phyloP scores from a whole-genome alignment of 2,329 filamentous ascomycete genomes.

The Triangularia setosa region DNA sequence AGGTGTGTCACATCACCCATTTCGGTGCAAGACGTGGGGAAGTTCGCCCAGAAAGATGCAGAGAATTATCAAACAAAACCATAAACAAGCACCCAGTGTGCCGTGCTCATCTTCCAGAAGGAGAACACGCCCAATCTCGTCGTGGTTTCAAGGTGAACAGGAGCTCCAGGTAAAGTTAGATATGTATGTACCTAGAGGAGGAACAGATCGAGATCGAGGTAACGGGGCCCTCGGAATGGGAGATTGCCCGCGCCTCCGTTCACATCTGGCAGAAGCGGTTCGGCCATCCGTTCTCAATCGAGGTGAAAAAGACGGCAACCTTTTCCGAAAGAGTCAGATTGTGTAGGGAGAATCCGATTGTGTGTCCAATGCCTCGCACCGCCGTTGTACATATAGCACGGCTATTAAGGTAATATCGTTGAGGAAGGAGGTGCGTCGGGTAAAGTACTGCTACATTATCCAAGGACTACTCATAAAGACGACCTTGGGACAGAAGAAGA shows the following conservation, averaged over 20 bases:
- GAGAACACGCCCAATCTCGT: background rate
- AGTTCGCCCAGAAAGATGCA: background rate
- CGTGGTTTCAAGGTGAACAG: background rate
- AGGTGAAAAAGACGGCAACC: background rate
- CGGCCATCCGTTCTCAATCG: background rate
- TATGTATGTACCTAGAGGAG: no score
- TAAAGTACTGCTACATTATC: slow-evolving; percentile 17
- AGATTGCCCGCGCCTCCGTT: background rate
- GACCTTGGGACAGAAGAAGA: background rate
- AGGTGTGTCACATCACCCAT: background rate
- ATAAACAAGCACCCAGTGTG: background rate
- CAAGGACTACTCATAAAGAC: background rate
- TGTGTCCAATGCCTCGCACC: background rate
- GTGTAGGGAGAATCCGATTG: background rate
- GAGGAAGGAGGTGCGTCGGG: background rate
- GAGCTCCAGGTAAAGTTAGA: background rate
- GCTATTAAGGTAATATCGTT: background rate
- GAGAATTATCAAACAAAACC: background rate
- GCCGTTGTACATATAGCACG: background rate
- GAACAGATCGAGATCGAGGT: background rate
- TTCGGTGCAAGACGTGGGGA: background rate
- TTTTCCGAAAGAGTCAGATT: background rate
- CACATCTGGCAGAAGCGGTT: background rate
- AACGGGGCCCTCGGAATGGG: background rate
- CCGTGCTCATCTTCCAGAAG: background rate